Evolutionary conservation across 805 yeast genomes (phyloP), one percentile per base, ranked within the genome.

Genomic region (Ogataea haglerorum): DNA sequence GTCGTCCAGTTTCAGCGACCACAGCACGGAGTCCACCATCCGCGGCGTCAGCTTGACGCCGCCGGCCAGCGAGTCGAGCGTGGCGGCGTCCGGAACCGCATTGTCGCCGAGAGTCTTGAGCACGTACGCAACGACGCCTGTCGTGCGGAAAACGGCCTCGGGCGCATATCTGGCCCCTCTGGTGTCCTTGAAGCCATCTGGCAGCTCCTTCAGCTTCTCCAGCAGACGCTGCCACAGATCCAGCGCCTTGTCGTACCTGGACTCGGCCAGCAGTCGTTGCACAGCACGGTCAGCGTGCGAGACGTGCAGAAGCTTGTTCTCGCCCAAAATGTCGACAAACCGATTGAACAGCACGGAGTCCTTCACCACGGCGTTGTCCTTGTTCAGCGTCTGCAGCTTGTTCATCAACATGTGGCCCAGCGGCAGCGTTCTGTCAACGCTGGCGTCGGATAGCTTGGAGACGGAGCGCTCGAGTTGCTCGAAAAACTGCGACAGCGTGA

Each of bases 251-350:
- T 53, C 28, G 30, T 42, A 53, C 29, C 57, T 51, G 5, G 40
- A 38, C 18, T 62, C 67, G 4, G 15, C 13, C 6, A 58, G 22
- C 8, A 60, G 46, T n/a, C 42, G 38, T 7, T 27, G 42, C 27
- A 58, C 45, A n/a, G 47, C 53, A 37, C 60, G 48, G 14, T 42
- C 48, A 14, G 58, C 49, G 35, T 60, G 65, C 10, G 57, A 46
- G n/a, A 45, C 51, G 38, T 58, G 56, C n/a, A 57, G 35, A 3
- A 57, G n/a, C 10, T 48, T 36, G 29, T 42, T 30, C 1, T 51
- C 43, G 19, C 42, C 29, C 18, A 60, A 39, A 8, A 54, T 32
- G 3, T 41, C 37, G 13, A 58, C 37, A 10, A 62, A 19, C 26
- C 47, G 54, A 25, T 48, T 46, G 34, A 38, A 54, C 7, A 57